phyloP scores from a whole-genome alignment of 208 protist genomes.

The Crithidia mellificae region DNA sequence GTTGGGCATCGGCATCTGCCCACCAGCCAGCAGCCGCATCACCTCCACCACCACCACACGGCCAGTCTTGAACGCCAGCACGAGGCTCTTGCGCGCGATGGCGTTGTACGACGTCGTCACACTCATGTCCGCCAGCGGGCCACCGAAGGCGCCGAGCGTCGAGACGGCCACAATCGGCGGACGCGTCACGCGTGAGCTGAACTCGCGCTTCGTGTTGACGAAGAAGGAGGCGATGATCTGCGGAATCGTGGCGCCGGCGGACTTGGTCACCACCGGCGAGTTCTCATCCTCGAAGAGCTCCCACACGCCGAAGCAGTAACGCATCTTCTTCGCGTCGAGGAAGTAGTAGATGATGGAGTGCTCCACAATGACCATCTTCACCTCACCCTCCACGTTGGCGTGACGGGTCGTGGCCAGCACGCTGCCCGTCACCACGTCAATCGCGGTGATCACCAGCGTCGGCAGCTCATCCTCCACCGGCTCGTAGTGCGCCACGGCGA shows the following conservation, averaged over 20 bases:
- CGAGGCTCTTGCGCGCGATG: constrained; percentile 81
- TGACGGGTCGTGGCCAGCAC: constrained; percentile 76
- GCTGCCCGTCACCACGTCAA: constrained; percentile 86
- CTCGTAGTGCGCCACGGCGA: constrained; percentile 84
- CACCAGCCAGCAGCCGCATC: constrained; percentile 59
- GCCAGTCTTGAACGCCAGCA: constrained; percentile 79
- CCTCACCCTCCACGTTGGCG: constrained; percentile 71
- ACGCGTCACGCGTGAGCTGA: constrained; percentile 78
- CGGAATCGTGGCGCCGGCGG: constrained; percentile 67
- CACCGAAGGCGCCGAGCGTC: constrained; percentile 70
- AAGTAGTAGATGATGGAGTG: constrained; percentile 86
- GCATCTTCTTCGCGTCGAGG: constrained; percentile 80
- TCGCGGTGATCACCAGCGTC: constrained; percentile 68
- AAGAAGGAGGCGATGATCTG: constrained; percentile 83
- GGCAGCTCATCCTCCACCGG: constrained; percentile 55
- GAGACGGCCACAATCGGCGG: constrained; percentile 69
- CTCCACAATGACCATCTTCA: constrained; percentile 84
- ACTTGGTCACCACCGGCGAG: constrained; percentile 48
- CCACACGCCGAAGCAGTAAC: constrained; percentile 86
- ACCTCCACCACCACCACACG: constrained; percentile 77
- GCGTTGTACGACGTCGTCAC: constrained; percentile 81
- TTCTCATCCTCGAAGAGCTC: constrained; percentile 84
- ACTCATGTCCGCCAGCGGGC: constrained; percentile 58
- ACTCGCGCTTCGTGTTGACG: constrained; percentile 46
- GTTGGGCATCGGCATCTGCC: constrained; percentile 58